phyloP scores from a whole-genome alignment of 2,329 filamentous ascomycete species.

The Aspergillus sp. region DNA sequence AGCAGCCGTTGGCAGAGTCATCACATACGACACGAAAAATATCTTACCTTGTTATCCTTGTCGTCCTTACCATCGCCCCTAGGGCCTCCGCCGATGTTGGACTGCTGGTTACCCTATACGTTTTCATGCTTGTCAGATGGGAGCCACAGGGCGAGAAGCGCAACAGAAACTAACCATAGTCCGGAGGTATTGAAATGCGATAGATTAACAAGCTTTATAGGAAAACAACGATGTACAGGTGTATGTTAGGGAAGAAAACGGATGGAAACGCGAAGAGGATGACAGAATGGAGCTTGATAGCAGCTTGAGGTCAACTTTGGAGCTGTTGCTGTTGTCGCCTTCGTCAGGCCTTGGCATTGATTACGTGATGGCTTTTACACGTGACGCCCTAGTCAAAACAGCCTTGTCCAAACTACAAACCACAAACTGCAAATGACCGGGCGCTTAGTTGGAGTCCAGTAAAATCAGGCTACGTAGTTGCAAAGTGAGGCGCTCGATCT shows the following conservation, averaged over 20 bases:
- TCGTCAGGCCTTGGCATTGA: constrained; percentile 16
- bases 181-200: constrained; percentile 16
- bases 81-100: constrained; percentile 74
- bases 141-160: constrained; percentile 9
- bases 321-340: constrained; percentile 23
- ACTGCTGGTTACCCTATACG: constrained; percentile 60
- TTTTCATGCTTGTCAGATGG: constrained; percentile 23
- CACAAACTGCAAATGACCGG: background rate
- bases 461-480: background rate
- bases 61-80: constrained; percentile 76
- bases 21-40: background rate
- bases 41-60: constrained; percentile 85
- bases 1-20: background rate
- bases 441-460: background rate
- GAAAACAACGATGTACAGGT: background rate
- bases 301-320: constrained; percentile 18
- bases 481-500: background rate
- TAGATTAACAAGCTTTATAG: background rate
- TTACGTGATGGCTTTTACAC: constrained; percentile 1
- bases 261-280: constrained; percentile 18
- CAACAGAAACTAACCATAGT: constrained; percentile 34
- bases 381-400: background rate
- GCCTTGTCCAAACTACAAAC: background rate
- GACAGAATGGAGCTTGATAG: constrained; percentile 10
- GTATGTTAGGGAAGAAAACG: background rate